These are phyloP conservation scores for Dipodascus geniculatus DNA, from an alignment of 805 yeast genomes.

Conservation along the genomic window DNA sequence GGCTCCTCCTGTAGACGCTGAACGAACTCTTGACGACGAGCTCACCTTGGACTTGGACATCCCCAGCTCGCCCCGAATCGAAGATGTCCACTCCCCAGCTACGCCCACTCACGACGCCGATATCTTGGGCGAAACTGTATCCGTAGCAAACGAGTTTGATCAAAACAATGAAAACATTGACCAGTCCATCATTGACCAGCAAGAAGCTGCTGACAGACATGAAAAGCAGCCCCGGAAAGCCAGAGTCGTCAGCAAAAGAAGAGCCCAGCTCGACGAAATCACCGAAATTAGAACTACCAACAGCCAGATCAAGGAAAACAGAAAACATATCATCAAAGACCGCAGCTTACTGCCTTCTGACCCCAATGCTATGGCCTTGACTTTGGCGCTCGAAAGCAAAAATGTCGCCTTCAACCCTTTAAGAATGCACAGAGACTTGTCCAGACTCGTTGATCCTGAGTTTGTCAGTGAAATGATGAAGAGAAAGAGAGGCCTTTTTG, in stretches of 20 bases:
- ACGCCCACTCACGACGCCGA: conserved; percentile 9
- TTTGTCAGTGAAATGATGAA: conserved; percentile 7
- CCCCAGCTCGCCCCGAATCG: conserved; percentile 5
- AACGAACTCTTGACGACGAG: conserved; percentile 1
- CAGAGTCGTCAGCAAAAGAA: not conserved
- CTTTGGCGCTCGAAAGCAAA: conserved; percentile 2
- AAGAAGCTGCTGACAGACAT: not conserved
- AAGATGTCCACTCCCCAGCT: conserved; percentile 6
- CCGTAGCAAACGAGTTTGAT: conserved; percentile 5
- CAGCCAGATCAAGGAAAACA: conserved; percentile 22
- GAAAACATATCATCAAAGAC: conserved; percentile 14
- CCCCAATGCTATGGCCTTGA: conserved; percentile 2
- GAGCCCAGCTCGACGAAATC: conserved; percentile 30
- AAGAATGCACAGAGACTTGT: conserved; percentile 3
- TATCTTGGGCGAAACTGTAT: conserved; percentile 5
- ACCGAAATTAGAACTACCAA: conserved; percentile 33
- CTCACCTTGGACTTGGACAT: conserved; percentile 3
- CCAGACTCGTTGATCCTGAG: conserved; percentile 5
- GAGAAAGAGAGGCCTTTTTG: conserved; percentile 3
- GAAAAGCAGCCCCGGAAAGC: not conserved
- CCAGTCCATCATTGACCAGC: conserved; percentile 1
- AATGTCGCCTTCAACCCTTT: conserved; percentile 5
- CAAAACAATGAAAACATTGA: not conserved
- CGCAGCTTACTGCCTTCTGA: conserved; percentile 11
- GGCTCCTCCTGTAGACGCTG: conserved; percentile 12